These are phyloP conservation scores for Pythium brassicae DNA, from an alignment of 352 stramenopile genomes.

Conservation along the genomic window DNA sequence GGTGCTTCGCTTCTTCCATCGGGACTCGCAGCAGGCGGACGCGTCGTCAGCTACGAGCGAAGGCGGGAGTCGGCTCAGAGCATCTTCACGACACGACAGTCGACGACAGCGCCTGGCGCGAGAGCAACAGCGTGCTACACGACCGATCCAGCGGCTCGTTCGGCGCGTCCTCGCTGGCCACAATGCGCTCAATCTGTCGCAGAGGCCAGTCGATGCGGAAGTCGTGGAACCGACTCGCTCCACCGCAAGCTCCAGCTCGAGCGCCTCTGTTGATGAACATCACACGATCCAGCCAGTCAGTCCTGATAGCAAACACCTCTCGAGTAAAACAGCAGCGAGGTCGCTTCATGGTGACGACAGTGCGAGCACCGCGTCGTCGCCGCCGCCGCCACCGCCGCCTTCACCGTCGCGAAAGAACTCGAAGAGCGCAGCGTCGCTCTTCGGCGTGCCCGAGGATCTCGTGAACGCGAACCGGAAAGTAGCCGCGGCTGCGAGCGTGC, in stretches of 20 bases:
- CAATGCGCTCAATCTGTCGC: background rate
- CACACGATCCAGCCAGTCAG: too few relatives aligned
- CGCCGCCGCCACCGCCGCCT: too few relatives aligned
- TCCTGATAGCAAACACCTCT: too few relatives aligned
- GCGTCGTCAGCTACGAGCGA: background rate
- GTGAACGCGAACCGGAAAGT: constrained; percentile 21
- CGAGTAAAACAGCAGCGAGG: too few relatives aligned
- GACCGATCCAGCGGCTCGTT: constrained; percentile 18
- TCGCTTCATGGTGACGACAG: background rate
- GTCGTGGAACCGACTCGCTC: background rate
- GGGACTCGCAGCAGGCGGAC: background rate
- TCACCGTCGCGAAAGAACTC: background rate
- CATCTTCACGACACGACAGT: constrained; percentile 5
- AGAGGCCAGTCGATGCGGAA: background rate
- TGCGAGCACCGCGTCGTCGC: too few relatives aligned
- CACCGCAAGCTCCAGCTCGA: too few relatives aligned
- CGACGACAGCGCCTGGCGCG: constrained; percentile 6
- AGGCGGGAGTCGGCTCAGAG: background rate
- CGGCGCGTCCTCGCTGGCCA: background rate
- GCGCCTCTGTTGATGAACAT: too few relatives aligned
- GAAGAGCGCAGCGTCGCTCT: constrained; percentile 7
- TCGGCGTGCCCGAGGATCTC: constrained; percentile 17
- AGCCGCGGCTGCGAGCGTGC: constrained; percentile 24
- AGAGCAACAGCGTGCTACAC: background rate
- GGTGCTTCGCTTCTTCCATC: constrained; percentile 24